Base-by-base conservation (phyloP, 192 early-diverging fungal genomes). In the Chytriomyces hyalinus region DNA sequence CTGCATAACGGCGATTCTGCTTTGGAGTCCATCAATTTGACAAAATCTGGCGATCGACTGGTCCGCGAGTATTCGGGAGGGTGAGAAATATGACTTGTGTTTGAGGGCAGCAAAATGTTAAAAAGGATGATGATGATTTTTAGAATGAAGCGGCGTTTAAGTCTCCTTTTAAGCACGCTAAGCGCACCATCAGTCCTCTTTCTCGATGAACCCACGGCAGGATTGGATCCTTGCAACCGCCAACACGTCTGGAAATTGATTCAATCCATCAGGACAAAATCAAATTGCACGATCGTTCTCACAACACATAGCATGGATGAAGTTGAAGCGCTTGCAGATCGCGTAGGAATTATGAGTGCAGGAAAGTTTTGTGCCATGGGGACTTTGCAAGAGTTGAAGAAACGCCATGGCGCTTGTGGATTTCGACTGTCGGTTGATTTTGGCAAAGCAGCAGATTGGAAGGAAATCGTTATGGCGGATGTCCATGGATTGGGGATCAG, bases 301-400 rank as follows among this genome's bases (percentile, higher is more conserved):
- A 91, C 92, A 0, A 93, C 91, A 2, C 92, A 93, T 75, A 87
- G 84, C 7, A 92, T 93, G 92, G 90, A 91, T 64, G 91, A 92
- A 73, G 91, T 90, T 3, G 90, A 86, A 36, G 78, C 83, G 4
- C 80, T 85, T 36, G 84, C 83, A 9, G 92, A 93, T 68, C 80
- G 88, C 1, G 90, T 93, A 73, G 88, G 84, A 51, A 84, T 93
- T 62, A 93, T 93, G 91, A 85, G 90, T 24, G 84, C 89, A 61
- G 91, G 92, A 0, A 79, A 87, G 9, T 64, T 93, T 26, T 84
- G 90, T 8, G 92, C 91, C 1, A 76, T 91, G 0, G 91, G 91
- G 17, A 87, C 84, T 71, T 85, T 86, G 36, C 85, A 92, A 49
- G 84, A 87, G 47, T 82, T 94, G 51, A 94, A 94, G 80, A 87